Evolutionary conservation across 1,284 basidiomycete species (phyloP).

Genomic region (Cystobasidiaceae sp.): DNA sequence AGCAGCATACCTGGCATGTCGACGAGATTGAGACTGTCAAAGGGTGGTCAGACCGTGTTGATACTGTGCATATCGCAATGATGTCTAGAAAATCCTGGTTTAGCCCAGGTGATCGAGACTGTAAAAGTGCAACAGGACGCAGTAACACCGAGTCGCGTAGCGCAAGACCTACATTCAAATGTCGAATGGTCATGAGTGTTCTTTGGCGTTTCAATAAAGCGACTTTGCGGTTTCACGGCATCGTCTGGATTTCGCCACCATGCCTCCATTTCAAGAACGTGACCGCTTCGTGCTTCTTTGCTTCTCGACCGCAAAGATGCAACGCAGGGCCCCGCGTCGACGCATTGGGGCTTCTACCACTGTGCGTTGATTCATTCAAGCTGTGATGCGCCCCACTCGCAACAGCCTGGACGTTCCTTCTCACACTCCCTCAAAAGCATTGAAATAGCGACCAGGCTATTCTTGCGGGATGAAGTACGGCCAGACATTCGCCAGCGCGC

Average conservation of each 20-base stretch:
- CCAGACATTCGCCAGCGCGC: conserved; percentile 22
- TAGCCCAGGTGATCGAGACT: neutral
- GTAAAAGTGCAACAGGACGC: too few relatives aligned
- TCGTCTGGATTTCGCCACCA: neutral
- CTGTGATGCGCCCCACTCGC: neutral
- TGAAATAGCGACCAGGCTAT: too few relatives aligned
- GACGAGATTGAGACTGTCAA: neutral
- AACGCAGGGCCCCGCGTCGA: too few relatives aligned
- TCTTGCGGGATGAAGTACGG: conserved; percentile 29
- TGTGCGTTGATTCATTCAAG: neutral
- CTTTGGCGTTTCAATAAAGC: too few relatives aligned
- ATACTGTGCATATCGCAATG: too few relatives aligned
- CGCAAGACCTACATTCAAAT: neutral
- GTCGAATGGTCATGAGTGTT: neutral
- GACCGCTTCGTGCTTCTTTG: neutral
- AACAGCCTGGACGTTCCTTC: too few relatives aligned
- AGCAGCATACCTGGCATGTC: neutral
- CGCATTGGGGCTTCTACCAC: too few relatives aligned
- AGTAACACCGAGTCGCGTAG: too few relatives aligned
- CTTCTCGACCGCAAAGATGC: too few relatives aligned
- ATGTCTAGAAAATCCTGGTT: neutral
- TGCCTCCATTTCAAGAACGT: conserved; percentile 8
- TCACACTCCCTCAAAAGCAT: too few relatives aligned
- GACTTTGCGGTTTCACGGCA: neutral
- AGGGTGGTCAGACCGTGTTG: too few relatives aligned